Evolutionary conservation across 306 rosid genomes (phyloP), one percentile per base, ranked within the genome.

Genomic region (Acmispon strigosus): DNA sequence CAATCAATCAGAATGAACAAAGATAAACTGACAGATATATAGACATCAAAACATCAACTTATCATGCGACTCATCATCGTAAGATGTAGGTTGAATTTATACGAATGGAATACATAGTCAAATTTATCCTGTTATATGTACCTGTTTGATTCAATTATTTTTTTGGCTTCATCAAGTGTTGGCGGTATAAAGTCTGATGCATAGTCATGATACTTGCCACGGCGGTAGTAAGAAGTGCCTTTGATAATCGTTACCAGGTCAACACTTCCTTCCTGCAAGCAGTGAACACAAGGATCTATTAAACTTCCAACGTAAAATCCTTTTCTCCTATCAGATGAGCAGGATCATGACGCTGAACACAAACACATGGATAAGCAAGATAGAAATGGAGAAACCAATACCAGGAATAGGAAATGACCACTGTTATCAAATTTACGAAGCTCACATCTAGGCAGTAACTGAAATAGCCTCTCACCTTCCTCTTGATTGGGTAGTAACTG

Each of bases 331-430:
- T 69, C 59, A 52, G 47, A 29, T 64, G 58, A 48, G 43, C 14
- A 56, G 67, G 47, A 56, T 18, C 15, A 50, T n/a, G 64, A 49
- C 7, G 36, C 12, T 57, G 27, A 56, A 29, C 49, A 17, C 42
- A 57, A 16, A 45, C 43, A 57, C 48, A 71, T 14, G 9, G 42
- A 19, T 41, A 67, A 16, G 24, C 62, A 47, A n/a, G 45, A 32
- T 24, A 47, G 10, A 64, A 29, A 75, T 14, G 66, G 52, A 79
- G 45, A 76, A 69, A 75, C 32, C 4, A 79, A 39, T 91, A 91
- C 99, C 97, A 83, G 80, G 78, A 91, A 75, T 69, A 94, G 86
- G 76, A 89, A 89, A 81, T 91, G 99, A 7, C 99, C 91, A 66
- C 76, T 75, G 78, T 82, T 78, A 18, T 80, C 79, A 75, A 91